Conservation (phyloP, 495 filamentous ascomycete genomes). For the Aspergillus ellipticus region DNA sequence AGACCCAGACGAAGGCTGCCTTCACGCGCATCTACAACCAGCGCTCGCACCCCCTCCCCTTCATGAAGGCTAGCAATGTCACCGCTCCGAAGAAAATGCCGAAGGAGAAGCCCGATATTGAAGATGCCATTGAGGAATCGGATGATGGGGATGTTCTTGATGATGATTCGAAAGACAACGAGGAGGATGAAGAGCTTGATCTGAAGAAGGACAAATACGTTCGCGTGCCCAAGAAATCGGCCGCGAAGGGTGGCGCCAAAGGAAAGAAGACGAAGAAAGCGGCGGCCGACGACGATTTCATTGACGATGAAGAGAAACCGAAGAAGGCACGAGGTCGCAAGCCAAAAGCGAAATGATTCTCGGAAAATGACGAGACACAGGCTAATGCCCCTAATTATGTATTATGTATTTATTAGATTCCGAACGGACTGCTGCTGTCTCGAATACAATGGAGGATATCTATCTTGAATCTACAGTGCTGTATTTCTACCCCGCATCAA, state of each 20-base stretch:
- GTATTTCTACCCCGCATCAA: too few relatives aligned
- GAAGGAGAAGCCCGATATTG: slow-evolving; percentile 86
- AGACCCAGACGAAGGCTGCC: slow-evolving; percentile 76
- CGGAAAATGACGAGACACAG: not conserved
- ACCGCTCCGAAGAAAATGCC: slow-evolving; percentile 62
- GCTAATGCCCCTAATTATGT: not conserved
- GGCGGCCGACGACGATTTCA: slow-evolving; percentile 35
- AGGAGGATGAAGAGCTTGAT: slow-evolving; percentile 68
- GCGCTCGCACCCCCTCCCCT: slow-evolving; percentile 84
- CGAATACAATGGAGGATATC: not conserved
- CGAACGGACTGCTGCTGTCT: not conserved
- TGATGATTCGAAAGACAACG: slow-evolving; percentile 56
- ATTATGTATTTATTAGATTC: not conserved
- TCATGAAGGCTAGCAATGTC: slow-evolving; percentile 86
- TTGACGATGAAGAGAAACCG: slow-evolving; percentile 50
- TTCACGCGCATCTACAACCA: slow-evolving; percentile 91
- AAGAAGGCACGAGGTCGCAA: slow-evolving; percentile 47
- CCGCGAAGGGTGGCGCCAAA: slow-evolving; percentile 38
- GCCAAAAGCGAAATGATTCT: slow-evolving; percentile 38
- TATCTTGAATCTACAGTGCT: not conserved
- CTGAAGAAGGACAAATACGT: slow-evolving; percentile 95
- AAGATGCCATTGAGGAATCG: slow-evolving; percentile 92
- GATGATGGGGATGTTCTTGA: slow-evolving; percentile 67
- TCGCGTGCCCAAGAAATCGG: slow-evolving; percentile 73
- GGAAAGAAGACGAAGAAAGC: slow-evolving; percentile 57